Conservation (phyloP, 2,329 filamentous ascomycete genomes). For the Fusarium camptoceras region DNA sequence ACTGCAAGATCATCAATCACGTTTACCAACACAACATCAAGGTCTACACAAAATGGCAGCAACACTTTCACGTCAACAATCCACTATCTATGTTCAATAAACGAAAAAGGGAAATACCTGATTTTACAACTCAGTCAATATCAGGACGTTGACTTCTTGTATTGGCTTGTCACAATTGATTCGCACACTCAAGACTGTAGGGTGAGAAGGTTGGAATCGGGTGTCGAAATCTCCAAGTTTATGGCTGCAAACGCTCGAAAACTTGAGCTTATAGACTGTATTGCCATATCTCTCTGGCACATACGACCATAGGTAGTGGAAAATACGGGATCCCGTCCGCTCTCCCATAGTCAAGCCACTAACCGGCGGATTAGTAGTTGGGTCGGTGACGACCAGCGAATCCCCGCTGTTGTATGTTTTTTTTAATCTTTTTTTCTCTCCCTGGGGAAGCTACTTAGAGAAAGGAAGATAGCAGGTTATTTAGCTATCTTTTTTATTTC, state of each 20-base stretch:
- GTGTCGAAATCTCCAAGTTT: accelerated
- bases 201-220: neutral
- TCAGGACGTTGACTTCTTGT: neutral
- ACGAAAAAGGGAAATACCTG: accelerated
- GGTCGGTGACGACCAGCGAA: constrained; percentile 10
- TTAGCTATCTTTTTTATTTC: neutral
- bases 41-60: accelerated
- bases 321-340: constrained; percentile 10
- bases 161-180: neutral
- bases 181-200: neutral
- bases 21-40: accelerated
- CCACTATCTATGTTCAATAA: accelerated
- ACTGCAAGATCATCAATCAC: neutral
- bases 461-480: too few species aligned
- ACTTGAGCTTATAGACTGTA: accelerated
- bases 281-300: accelerated
- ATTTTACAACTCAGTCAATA: accelerated
- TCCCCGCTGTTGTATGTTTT: constrained; percentile 11
- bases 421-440: neutral
- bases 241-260: neutral
- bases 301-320: constrained; percentile 10
- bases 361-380: constrained; percentile 12
- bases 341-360: constrained; percentile 11
- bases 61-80: neutral
- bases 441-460: neutral